Evolutionary conservation across 345 rosid genomes (phyloP).

Genomic region (Raphanus sativus): DNA sequence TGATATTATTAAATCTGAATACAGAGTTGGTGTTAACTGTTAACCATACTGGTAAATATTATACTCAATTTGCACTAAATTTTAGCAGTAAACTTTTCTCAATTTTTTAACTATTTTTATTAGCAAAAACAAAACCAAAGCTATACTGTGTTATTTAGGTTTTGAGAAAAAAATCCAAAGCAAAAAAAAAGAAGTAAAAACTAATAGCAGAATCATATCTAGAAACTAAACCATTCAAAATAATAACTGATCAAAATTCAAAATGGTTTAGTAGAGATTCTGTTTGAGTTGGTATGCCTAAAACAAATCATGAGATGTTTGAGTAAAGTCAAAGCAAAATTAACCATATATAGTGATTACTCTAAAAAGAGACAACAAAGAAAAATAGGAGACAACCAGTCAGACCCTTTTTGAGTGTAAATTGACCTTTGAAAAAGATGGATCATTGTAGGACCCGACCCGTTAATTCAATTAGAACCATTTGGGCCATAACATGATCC

Average conservation of each 20-base stretch:
- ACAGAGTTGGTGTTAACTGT: too few relatives aligned
- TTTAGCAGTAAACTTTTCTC: too few relatives aligned
- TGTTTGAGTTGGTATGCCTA: slow-evolving; percentile 22
- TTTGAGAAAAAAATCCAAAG: not conserved
- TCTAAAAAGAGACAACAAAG: not conserved
- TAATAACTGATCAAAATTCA: not conserved
- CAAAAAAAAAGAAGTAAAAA: not conserved
- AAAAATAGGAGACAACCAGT: slow-evolving; percentile 9
- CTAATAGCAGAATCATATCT: not conserved
- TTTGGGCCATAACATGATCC: not conserved
- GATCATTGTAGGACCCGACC: slow-evolving; percentile 14
- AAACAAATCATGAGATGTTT: slow-evolving; percentile 26
- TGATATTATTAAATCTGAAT: too few relatives aligned
- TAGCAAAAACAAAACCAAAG: not conserved
- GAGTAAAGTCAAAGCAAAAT: slow-evolving; percentile 34
- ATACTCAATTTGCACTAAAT: too few relatives aligned
- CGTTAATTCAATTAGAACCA: slow-evolving; percentile 9
- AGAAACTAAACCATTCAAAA: not conserved
- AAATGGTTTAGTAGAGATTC: not conserved
- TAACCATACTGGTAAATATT: too few relatives aligned
- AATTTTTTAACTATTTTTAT: too few relatives aligned
- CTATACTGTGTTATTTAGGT: not conserved
- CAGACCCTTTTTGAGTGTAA: slow-evolving; percentile 15
- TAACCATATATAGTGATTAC: slow-evolving; percentile 9
- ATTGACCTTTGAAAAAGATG: slow-evolving; percentile 3